These are phyloP conservation scores for Chaetomium strumarium DNA, from an alignment of 2,329 filamentous ascomycete species.

Conservation along the genomic window DNA sequence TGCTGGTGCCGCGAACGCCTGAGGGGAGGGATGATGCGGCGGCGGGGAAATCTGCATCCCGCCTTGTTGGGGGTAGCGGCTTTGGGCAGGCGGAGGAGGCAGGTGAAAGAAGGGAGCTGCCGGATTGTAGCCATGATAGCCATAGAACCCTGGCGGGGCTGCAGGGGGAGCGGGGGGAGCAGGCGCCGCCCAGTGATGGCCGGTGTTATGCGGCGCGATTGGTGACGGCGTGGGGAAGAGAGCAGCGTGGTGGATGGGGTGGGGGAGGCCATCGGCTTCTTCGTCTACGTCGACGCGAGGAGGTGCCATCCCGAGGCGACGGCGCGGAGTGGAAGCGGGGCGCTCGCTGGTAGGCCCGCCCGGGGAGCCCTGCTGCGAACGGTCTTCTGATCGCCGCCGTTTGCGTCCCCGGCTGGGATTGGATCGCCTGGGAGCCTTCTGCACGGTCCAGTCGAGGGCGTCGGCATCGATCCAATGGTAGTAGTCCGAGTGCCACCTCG, in stretches of 20 bases:
- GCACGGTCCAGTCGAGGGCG: conserved; percentile 14
- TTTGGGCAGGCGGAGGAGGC: no score
- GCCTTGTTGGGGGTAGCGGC: not conserved
- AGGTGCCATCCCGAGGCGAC: not conserved
- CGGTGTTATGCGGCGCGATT: no score
- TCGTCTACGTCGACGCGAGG: not conserved
- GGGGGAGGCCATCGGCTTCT: not conserved
- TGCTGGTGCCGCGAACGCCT: no score
- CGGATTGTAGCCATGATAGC: not conserved
- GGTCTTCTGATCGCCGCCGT: not conserved
- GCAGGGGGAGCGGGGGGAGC: not conserved
- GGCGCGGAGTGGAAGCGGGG: not conserved
- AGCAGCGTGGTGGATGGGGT: not conserved
- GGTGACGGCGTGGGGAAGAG: not conserved
- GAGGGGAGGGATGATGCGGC: no score
- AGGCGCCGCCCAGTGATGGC: no score
- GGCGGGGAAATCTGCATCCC: not conserved
- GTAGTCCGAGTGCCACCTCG: conserved; percentile 6
- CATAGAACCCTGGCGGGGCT: not conserved
- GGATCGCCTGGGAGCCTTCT: not conserved
- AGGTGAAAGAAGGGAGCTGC: not conserved
- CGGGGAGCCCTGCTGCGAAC: no score
- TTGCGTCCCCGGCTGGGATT: not conserved
- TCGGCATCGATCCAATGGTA: conserved; percentile 18
- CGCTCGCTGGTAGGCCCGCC: not conserved